Evolutionary conservation across 108 stramenopile species (phyloP).

Genomic region (Fragilaria crotonensis): DNA sequence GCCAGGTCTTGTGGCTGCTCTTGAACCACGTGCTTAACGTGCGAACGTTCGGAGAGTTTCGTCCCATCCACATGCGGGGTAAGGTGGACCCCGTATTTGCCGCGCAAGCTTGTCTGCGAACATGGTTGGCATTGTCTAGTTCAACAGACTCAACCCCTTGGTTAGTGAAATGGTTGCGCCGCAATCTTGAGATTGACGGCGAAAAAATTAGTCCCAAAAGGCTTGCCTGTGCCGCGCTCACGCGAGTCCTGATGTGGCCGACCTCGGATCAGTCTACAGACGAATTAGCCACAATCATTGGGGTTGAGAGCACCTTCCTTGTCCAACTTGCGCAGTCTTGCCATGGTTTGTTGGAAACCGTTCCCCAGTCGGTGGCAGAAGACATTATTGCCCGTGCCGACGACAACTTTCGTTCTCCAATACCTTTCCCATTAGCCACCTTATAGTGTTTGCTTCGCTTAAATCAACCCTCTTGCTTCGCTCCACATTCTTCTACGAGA

Average conservation of each 20-base stretch:
- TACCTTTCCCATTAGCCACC: too few relatives aligned
- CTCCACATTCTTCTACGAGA: too few relatives aligned
- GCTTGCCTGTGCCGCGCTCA: conserved; percentile 67
- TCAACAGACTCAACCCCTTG: not conserved
- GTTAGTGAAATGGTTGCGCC: conserved; percentile 20
- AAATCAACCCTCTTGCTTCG: too few relatives aligned
- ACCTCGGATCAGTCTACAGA: conserved; percentile 15
- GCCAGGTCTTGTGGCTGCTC: conserved; percentile 51
- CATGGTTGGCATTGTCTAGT: conserved; percentile 31
- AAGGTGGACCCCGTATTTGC: conserved; percentile 65
- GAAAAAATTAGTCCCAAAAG: conserved; percentile 31
- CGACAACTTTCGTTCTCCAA: too few relatives aligned
- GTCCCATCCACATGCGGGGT: conserved; percentile 32
- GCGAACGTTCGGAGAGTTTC: conserved; percentile 67
- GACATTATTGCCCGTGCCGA: too few relatives aligned
- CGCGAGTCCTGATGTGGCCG: conserved; percentile 62
- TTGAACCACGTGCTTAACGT: conserved; percentile 54
- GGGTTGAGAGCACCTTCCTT: conserved; percentile 45
- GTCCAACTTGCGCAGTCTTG: conserved; percentile 57
- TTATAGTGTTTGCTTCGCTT: too few relatives aligned
- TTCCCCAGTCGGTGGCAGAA: conserved; percentile 46
- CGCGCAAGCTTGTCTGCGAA: conserved; percentile 54
- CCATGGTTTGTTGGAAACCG: conserved; percentile 59
- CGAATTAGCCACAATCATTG: conserved; percentile 33
- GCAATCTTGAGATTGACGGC: conserved; percentile 20